Conservation (phyloP, 2,329 filamentous ascomycete species). For the Fusarium albosuccineum region DNA sequence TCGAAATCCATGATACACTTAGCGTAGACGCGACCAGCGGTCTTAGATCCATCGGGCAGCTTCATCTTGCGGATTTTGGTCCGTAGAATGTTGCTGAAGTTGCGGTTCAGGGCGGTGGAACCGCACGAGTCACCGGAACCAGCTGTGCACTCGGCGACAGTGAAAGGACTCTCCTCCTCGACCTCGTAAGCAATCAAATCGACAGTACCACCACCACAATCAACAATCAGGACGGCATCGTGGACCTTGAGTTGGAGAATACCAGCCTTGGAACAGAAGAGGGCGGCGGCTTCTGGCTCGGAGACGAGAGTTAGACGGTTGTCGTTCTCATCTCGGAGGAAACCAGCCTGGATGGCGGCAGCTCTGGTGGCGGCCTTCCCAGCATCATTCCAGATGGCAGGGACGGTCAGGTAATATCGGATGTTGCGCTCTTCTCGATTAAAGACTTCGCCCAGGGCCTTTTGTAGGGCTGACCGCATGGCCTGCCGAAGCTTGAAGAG, state of each 20-base stretch:
- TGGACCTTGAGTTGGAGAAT: slow-evolving; percentile 97
- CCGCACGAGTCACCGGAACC: slow-evolving; percentile 93
- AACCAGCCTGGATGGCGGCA: slow-evolving; percentile 78
- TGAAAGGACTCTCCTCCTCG: slow-evolving; percentile 97
- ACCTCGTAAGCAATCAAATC: slow-evolving; percentile 99
- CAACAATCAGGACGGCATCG: slow-evolving; percentile 97
- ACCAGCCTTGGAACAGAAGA: slow-evolving; percentile 94
- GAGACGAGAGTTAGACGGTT: slow-evolving; percentile 95
- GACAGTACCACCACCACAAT: slow-evolving; percentile 97
- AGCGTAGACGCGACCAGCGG: slow-evolving; percentile 96
- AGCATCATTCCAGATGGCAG: slow-evolving; percentile 84
- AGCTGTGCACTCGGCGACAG: slow-evolving; percentile 95
- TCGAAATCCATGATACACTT: slow-evolving; percentile 99
- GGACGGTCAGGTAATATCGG: slow-evolving; percentile 97
- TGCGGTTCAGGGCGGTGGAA: slow-evolving; percentile 97
- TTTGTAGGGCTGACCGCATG: slow-evolving; percentile 95
- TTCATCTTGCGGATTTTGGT: slow-evolving; percentile 99
- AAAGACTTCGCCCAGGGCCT: slow-evolving; percentile 97
- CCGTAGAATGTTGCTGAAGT: slow-evolving; percentile 97
- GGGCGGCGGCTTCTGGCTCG: slow-evolving; percentile 98
- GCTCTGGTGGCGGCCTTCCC: slow-evolving; percentile 92
- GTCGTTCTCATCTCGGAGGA: slow-evolving; percentile 96
- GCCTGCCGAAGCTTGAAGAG: slow-evolving; percentile 98
- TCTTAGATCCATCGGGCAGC: slow-evolving; percentile 94
- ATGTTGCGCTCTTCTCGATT: slow-evolving; percentile 98